Percentiles rank a stretch among this genome's conserved stretches.
Evolutionary conservation across 805 yeast genomes (phyloP).

Genomic region (Wickerhamiella occidentalis): DNA sequence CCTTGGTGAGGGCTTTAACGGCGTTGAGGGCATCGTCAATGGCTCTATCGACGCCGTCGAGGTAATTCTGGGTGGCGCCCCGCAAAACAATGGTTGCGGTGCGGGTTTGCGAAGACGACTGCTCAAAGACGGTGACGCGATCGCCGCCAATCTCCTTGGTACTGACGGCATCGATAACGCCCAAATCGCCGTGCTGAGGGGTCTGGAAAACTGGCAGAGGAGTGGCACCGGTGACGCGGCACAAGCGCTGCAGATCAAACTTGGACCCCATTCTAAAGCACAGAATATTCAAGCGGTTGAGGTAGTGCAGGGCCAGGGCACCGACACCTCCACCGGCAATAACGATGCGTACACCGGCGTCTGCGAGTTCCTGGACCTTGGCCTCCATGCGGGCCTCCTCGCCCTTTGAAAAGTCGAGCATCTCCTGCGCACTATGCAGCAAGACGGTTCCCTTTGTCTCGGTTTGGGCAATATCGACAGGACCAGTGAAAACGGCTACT

Average conservation of each 20-base stretch:
- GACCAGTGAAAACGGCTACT: constrained; percentile 88
- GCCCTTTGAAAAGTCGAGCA: constrained; percentile 91
- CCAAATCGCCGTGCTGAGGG: constrained; percentile 90
- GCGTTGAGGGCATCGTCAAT: constrained; percentile 94
- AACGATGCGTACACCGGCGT: constrained; percentile 75
- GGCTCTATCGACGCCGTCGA: constrained; percentile 94
- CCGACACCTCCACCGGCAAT: constrained; percentile 93
- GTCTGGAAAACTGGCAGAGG: constrained; percentile 91
- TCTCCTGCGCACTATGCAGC: constrained; percentile 90
- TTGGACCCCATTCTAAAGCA: constrained; percentile 86
- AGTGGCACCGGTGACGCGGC: constrained; percentile 95
- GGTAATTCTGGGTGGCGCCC: constrained; percentile 89
- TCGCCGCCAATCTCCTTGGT: constrained; percentile 95
- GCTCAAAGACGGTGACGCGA: constrained; percentile 87
- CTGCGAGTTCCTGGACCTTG: constrained; percentile 63
- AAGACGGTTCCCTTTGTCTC: constrained; percentile 97
- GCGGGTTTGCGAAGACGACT: constrained; percentile 48
- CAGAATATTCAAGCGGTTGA: constrained; percentile 73
- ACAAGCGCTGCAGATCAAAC: constrained; percentile 84
- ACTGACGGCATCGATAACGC: constrained; percentile 74
- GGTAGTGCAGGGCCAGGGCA: constrained; percentile 82
- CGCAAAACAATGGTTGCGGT: constrained; percentile 89
- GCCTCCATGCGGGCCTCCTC: constrained; percentile 89
- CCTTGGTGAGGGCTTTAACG: constrained; percentile 78
- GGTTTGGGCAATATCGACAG: constrained; percentile 89